Evolutionary conservation across 345 rosid genomes (phyloP).

Genomic region (Syzygium aromaticum): DNA sequence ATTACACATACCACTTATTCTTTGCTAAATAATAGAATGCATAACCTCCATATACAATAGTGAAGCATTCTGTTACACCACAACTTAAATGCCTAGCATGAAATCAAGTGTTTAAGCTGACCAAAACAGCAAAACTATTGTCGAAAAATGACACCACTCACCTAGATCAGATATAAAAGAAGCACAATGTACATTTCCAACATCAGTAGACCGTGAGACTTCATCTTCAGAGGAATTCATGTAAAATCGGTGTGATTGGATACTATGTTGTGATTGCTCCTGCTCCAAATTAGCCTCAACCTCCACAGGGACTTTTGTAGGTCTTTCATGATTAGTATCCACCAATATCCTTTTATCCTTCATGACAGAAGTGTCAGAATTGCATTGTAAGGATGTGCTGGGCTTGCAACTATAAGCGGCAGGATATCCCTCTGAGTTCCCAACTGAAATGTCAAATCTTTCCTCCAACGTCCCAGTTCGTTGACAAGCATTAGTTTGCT

Average conservation of each 20-base stretch:
- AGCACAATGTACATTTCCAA: conserved; percentile 17
- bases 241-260: conserved; percentile 4
- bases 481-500: conserved; percentile 1
- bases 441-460: conserved; percentile 12
- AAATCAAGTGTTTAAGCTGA: neutral
- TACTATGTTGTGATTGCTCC: conserved; percentile 7
- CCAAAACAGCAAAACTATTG: neutral
- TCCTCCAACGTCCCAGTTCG: conserved; percentile 21
- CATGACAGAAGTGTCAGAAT: conserved; percentile 66
- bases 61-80: too few relatives aligned
- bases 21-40: neutral
- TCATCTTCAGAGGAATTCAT: conserved; percentile 44
- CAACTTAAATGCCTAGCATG: neutral
- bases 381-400: conserved; percentile 15
- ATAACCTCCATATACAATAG: neutral
- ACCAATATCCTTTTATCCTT: conserved; percentile 21
- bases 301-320: conserved; percentile 12
- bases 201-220: conserved; percentile 21
- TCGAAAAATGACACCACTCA: conserved; percentile 23
- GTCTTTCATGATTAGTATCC: conserved; percentile 5
- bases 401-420: conserved; percentile 19
- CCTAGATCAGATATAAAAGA: conserved; percentile 36
- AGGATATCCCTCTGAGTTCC: conserved; percentile 19
- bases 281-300: conserved; percentile 10
- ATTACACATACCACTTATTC: neutral